Base-by-base conservation (phyloP, 2,329 filamentous ascomycete genomes). In the Didymella lethalis region DNA sequence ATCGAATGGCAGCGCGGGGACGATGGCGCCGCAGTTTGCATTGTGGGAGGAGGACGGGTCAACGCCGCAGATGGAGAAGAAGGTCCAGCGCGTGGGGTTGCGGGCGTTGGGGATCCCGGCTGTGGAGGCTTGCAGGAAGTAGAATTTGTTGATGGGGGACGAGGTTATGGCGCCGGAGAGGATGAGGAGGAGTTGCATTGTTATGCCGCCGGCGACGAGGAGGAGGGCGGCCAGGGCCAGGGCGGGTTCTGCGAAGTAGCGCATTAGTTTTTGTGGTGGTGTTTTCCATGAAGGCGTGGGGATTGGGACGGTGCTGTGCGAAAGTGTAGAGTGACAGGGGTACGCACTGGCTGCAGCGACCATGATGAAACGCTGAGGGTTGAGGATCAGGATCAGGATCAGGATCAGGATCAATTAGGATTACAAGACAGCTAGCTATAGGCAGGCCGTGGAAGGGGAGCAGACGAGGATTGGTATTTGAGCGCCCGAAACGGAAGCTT, bases 111-210 rank as follows among this genome's bases (percentile, higher is more conserved):
- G 86, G 12, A 92, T 89, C 72, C 83, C 86, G 31, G 80, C 81
- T 0, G 93, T 97, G 73, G 90, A 85, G 69, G 91, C 91, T 73
- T 90, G 84, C 31, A 98, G 86, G 82, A 97, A 97, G 79, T 92
- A 97, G 64, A 93, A 92, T 59, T 88, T 81, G 76, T 90, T 86
- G 54, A 96, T 81, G 2, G 88, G 88, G 14, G 71, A 79, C 43
- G 72, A 75, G 69, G 86, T 80, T 56, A 80, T 78, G 31, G 80
- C 81, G 59, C 88, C 88, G 41, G 84, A 87, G 44, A 91, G 81
- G 48, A 91, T 80, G 63, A 88, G 84, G 67, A 91, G 83, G 77
- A 90, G 85, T 67, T 89, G 84, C 63, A 91, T 77, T 28, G 90
- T 77, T 51, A 89, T 79, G 52, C 86, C 84, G 44, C 82, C 86